These are phyloP conservation scores for Chamaenerion angustifolium DNA, from an alignment of 345 rosid genomes.

Conservation along the genomic window DNA sequence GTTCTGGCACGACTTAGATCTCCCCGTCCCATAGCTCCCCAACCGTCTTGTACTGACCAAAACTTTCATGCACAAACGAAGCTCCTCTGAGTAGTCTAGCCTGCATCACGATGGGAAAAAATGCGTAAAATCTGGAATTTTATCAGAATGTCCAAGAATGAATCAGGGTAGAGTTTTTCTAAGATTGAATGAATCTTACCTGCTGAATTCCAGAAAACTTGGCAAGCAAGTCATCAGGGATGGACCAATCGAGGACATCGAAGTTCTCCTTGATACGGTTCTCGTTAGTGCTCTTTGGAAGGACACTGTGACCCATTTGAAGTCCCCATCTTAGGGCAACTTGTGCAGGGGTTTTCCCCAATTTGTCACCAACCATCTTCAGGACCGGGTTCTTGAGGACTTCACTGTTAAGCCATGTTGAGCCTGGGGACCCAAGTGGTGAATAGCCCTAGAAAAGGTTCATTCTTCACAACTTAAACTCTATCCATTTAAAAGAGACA, in stretches of 20 bases:
- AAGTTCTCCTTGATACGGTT: conserved; percentile 58
- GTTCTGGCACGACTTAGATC: too few species aligned
- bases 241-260: conserved; percentile 55
- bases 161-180: too few species aligned
- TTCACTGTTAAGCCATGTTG: conserved; percentile 41
- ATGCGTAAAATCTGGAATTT: too few species aligned
- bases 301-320: conserved; percentile 72
- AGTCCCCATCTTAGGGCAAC: conserved; percentile 82
- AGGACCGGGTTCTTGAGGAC: conserved; percentile 42
- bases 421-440: conserved; percentile 73
- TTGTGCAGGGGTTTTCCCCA: conserved; percentile 69
- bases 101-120: too few species aligned
- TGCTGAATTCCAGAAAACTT: too few species aligned
- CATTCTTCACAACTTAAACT: not conserved
- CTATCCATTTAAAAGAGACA: conserved; percentile 3
- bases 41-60: too few species aligned
- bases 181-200: too few species aligned
- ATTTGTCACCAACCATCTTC: conserved; percentile 33
- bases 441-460: conserved; percentile 49
- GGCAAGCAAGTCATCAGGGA: conserved; percentile 45
- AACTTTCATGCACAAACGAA: too few species aligned
- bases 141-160: too few species aligned
- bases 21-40: too few species aligned
- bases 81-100: too few species aligned
- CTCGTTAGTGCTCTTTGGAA: conserved; percentile 64